A percentile compares a stretch with the other conserved stretches of the same genome.
These are phyloP conservation scores for Cordyceps tenuipes DNA, from an alignment of 2,329 filamentous ascomycete genomes.

Conservation along the genomic window DNA sequence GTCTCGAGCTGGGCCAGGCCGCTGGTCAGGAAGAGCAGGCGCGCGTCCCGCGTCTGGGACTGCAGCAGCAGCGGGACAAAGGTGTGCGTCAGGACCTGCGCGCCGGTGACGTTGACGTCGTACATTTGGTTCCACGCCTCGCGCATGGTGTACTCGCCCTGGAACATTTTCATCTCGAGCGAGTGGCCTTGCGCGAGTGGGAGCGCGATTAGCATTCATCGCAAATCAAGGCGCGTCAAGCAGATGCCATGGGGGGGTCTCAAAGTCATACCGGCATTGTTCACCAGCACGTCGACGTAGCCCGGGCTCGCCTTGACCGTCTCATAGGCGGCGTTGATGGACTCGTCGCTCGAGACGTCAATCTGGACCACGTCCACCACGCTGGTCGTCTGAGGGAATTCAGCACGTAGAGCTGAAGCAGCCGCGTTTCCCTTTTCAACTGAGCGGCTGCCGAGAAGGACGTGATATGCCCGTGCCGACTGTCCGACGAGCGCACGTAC, in stretches of 20 bases:
- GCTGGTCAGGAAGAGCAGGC: slow-evolving; percentile 40
- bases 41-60: slow-evolving; percentile 24
- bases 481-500: slow-evolving; percentile 42
- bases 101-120: slow-evolving; percentile 37
- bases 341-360: slow-evolving; percentile 24
- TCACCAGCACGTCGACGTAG: slow-evolving; percentile 26
- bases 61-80: slow-evolving; percentile 38
- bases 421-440: slow-evolving; percentile 40
- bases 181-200: slow-evolving; percentile 23
- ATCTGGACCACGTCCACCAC: slow-evolving; percentile 29
- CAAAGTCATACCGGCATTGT: slow-evolving; percentile 23
- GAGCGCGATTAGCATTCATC: background rate
- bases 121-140: slow-evolving; percentile 34
- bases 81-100: slow-evolving; percentile 27
- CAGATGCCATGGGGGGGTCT: background rate
- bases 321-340: slow-evolving; percentile 22
- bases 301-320: slow-evolving; percentile 20
- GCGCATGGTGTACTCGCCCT: slow-evolving; percentile 23
- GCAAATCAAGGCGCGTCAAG: no score
- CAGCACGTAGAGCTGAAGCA: slow-evolving; percentile 28
- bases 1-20: slow-evolving; percentile 29
- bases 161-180: slow-evolving; percentile 29
- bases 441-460: slow-evolving; percentile 44
- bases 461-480: slow-evolving; percentile 32
- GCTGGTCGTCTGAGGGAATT: slow-evolving; percentile 30